Conservation (phyloP, 2,329 filamentous ascomycete genomes). For the Alternaria infectoria region DNA sequence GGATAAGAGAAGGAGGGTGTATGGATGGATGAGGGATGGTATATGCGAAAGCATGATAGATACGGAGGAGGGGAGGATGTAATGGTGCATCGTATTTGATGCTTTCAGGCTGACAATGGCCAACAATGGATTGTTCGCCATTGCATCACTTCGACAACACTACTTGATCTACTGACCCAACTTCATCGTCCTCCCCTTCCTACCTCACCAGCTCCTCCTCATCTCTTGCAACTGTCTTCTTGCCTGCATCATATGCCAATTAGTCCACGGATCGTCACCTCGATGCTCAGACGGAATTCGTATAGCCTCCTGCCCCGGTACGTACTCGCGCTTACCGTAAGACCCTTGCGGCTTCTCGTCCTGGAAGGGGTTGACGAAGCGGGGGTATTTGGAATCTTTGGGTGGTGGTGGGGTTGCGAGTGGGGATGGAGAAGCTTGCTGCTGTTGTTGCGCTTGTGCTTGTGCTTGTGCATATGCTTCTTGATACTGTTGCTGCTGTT, state of each 20-base stretch:
- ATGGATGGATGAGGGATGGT: background rate
- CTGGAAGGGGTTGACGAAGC: background rate
- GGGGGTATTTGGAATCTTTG: background rate
- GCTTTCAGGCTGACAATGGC: background rate
- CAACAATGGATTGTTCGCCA: background rate
- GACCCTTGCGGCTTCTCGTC: background rate
- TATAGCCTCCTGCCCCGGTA: background rate
- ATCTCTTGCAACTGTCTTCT: background rate
- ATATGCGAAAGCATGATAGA: background rate
- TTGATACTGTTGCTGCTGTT: too few species aligned
- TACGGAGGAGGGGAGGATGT: background rate
- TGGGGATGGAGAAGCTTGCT: background rate
- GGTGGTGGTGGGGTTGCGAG: background rate
- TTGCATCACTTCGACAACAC: background rate
- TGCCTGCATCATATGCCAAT: background rate
- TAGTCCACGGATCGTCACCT: background rate
- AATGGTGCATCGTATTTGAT: background rate
- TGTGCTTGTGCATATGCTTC: background rate
- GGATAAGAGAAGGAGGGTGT: background rate
- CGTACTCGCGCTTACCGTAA: background rate
- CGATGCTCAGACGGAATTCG: background rate
- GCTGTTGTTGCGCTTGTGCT: background rate
- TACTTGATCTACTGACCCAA: background rate
- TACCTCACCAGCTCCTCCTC: background rate
- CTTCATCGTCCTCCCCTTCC: background rate